A percentile compares a stretch with the other conserved stretches of the same genome.
Evolutionary conservation across 2,329 filamentous ascomycete genomes (phyloP).

Genomic region (Claviceps maximensis): DNA sequence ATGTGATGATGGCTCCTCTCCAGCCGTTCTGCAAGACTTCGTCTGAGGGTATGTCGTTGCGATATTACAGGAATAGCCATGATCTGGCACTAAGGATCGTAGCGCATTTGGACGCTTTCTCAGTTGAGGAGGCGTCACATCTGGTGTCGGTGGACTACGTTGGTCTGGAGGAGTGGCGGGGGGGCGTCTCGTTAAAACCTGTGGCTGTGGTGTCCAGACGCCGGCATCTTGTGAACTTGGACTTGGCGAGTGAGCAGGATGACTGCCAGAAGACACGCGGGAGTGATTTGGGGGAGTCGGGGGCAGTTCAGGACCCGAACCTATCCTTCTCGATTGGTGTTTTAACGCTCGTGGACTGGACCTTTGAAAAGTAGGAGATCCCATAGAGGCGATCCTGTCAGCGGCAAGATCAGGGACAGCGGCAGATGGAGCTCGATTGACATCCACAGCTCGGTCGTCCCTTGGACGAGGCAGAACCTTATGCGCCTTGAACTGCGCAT

Average conservation of each 20-base stretch:
- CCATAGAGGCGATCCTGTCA: constrained; percentile 12
- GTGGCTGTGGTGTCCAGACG: constrained; percentile 24
- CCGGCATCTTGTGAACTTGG: constrained; percentile 25
- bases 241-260: constrained; percentile 30
- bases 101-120: constrained; percentile 28
- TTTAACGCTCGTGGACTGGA: constrained; percentile 27
- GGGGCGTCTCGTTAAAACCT: constrained; percentile 24
- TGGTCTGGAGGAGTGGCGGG: constrained; percentile 52
- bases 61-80: constrained; percentile 37
- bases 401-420: constrained; percentile 14
- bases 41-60: constrained; percentile 46
- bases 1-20: constrained; percentile 49
- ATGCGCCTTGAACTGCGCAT: constrained; percentile 32
- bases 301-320: constrained; percentile 37
- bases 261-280: constrained; percentile 40
- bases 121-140: constrained; percentile 56
- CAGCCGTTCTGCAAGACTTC: constrained; percentile 60
- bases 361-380: constrained; percentile 4
- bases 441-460: constrained; percentile 13
- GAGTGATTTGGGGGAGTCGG: constrained; percentile 52
- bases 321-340: constrained; percentile 28
- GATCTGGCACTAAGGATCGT: constrained; percentile 35
- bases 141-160: constrained; percentile 59
- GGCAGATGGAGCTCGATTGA: constrained; percentile 13
- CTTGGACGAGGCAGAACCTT: constrained; percentile 28